phyloP scores from a whole-genome alignment of 768 basidiomycete genomes.

The Pisolithus microcarpus region DNA sequence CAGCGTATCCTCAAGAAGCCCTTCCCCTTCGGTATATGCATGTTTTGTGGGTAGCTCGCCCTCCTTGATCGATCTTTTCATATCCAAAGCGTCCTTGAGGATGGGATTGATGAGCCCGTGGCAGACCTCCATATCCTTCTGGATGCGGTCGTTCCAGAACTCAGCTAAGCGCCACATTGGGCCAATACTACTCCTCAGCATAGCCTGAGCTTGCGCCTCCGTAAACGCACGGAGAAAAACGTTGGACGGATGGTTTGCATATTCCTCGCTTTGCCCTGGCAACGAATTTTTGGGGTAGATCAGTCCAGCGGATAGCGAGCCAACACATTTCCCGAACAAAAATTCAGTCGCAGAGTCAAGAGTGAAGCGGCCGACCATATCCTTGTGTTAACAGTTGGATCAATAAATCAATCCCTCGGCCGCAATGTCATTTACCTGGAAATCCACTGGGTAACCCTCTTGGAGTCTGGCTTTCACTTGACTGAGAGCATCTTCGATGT shows the following conservation, averaged over 20 bases:
- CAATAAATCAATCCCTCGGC: not conserved
- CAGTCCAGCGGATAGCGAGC: slow-evolving; percentile 39
- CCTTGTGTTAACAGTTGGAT: slow-evolving; percentile 26
- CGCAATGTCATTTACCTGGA: slow-evolving; percentile 34
- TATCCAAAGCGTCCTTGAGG: slow-evolving; percentile 38
- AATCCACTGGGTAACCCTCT: slow-evolving; percentile 47
- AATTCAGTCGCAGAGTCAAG: slow-evolving; percentile 55
- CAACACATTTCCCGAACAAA: slow-evolving; percentile 44
- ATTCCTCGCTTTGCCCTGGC: slow-evolving; percentile 6
- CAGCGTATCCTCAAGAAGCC: slow-evolving; percentile 19
- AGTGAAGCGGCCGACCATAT: slow-evolving; percentile 49
- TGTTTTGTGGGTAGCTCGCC: slow-evolving; percentile 14
- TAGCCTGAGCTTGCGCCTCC: slow-evolving; percentile 37
- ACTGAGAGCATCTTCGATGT: slow-evolving; percentile 41
- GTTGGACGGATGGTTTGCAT: slow-evolving; percentile 28
- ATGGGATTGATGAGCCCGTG: slow-evolving; percentile 49
- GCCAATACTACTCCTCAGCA: slow-evolving; percentile 36
- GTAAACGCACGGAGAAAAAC: slow-evolving; percentile 44
- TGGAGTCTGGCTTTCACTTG: slow-evolving; percentile 36
- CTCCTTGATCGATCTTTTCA: slow-evolving; percentile 24
- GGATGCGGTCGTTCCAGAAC: slow-evolving; percentile 43
- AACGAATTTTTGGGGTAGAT: slow-evolving; percentile 36
- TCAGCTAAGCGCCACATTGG: slow-evolving; percentile 46
- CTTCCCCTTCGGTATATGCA: not conserved
- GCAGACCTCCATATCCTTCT: slow-evolving; percentile 40